Conservation (phyloP, 1,284 basidiomycete species). For the Cryptococcus floricola region DNA sequence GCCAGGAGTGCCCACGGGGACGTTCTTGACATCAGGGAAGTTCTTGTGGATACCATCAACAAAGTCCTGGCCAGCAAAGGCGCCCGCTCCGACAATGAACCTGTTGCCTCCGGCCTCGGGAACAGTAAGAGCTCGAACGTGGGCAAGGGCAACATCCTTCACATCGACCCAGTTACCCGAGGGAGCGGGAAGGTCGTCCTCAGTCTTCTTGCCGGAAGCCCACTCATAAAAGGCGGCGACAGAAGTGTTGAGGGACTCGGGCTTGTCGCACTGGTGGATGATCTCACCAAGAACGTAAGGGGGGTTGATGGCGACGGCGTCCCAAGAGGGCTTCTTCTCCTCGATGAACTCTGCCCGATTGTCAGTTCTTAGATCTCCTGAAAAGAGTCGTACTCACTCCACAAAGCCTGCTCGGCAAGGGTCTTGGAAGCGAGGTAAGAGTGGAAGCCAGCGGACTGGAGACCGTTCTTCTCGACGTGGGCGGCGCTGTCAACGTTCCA, state of each 20-base stretch:
- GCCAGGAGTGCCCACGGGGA: constrained; percentile 33
- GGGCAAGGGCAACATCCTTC: constrained; percentile 57
- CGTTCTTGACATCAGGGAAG: constrained; percentile 30
- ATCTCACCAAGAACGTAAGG: constrained; percentile 53
- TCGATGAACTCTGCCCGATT: constrained; percentile 53
- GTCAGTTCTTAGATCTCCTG: constrained; percentile 7
- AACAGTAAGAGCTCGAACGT: constrained; percentile 56
- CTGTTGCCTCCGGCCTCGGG: constrained; percentile 60
- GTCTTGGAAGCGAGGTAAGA: constrained; percentile 54
- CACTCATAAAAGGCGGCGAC: constrained; percentile 46
- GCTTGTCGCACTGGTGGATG: constrained; percentile 55
- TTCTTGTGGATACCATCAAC: constrained; percentile 26
- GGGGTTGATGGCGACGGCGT: constrained; percentile 58
- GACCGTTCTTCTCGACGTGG: constrained; percentile 56
- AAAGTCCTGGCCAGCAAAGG: constrained; percentile 36
- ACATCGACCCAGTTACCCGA: constrained; percentile 59
- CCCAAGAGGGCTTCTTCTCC: constrained; percentile 57
- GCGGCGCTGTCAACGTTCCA: constrained; percentile 64
- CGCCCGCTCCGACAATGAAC: constrained; percentile 54
- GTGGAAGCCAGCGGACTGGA: constrained; percentile 55
- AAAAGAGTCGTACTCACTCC: constrained; percentile 31
- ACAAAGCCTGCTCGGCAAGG: constrained; percentile 59
- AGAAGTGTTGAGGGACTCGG: constrained; percentile 58
- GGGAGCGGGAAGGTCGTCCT: constrained; percentile 38
- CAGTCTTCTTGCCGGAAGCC: constrained; percentile 47